Conservation (phyloP, 1,139 yeast species). For the Geotrichum macrosporum region DNA sequence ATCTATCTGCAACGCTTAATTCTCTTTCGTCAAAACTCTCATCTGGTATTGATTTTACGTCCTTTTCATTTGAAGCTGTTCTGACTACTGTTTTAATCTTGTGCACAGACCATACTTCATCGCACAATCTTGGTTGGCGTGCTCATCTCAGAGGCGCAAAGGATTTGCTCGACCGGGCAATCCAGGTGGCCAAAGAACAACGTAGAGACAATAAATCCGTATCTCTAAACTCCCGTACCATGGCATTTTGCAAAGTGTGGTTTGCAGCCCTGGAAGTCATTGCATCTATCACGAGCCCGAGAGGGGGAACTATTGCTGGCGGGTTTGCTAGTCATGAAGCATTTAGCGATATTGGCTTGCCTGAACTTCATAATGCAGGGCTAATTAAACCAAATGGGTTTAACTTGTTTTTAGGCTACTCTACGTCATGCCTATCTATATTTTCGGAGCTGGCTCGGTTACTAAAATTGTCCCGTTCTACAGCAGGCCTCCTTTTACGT, state of each 20-base stretch:
- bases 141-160: constrained; percentile 19
- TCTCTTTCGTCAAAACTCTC: constrained; percentile 4
- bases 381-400: constrained; percentile 14
- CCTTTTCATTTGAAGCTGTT: constrained; percentile 11
- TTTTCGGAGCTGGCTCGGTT: constrained; percentile 13
- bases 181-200: not conserved
- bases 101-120: constrained; percentile 18
- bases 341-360: constrained; percentile 8
- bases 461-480: constrained; percentile 7
- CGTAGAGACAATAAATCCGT: not conserved
- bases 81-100: constrained; percentile 13
- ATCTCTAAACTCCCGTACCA: constrained; percentile 1
- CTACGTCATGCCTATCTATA: constrained; percentile 11
- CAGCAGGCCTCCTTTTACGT: not conserved
- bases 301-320: constrained; percentile 12
- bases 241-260: constrained; percentile 20
- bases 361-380: constrained; percentile 11
- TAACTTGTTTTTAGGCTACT: constrained; percentile 14
- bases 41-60: not conserved
- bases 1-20: constrained; percentile 10
- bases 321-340: constrained; percentile 16
- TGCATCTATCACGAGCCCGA: constrained; percentile 13
- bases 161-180: constrained; percentile 12
- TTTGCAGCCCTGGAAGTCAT: constrained; percentile 19
- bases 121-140: constrained; percentile 15